These are phyloP conservation scores for Sclerotinia borealis DNA, from an alignment of 2,329 filamentous ascomycete genomes.

Conservation along the genomic window DNA sequence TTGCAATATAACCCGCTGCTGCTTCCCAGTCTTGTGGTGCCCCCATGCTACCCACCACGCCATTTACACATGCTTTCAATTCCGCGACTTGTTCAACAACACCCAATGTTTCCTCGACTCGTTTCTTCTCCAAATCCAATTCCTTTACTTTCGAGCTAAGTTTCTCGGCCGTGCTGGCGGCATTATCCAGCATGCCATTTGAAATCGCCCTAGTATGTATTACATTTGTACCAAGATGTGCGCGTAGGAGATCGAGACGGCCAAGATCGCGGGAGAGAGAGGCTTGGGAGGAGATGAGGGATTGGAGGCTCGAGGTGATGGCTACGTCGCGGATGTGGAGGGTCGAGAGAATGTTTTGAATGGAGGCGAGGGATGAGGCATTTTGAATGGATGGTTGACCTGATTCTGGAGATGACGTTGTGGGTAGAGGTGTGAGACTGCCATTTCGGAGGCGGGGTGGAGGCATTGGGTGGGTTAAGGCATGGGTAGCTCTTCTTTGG, in stretches of 20 bases:
- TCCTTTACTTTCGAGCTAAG: constrained; percentile 82
- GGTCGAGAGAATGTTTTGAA: constrained; percentile 68
- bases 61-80: constrained; percentile 92
- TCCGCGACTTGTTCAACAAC: constrained; percentile 96
- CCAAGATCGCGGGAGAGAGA: constrained; percentile 82
- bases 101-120: constrained; percentile 81
- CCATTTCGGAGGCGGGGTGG: constrained; percentile 33
- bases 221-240: constrained; percentile 79
- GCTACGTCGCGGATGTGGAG: constrained; percentile 70
- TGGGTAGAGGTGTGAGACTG: constrained; percentile 18
- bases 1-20: constrained; percentile 80
- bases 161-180: constrained; percentile 76
- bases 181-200: constrained; percentile 83
- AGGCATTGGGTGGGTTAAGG: constrained; percentile 32
- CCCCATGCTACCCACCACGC: constrained; percentile 93
- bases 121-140: constrained; percentile 84
- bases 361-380: constrained; percentile 69
- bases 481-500: constrained; percentile 25
- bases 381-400: constrained; percentile 47
- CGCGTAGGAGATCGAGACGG: constrained; percentile 82
- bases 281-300: constrained; percentile 73
- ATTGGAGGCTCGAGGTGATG: constrained; percentile 68
- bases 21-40: constrained; percentile 98
- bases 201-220: constrained; percentile 77
- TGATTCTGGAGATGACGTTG: constrained; percentile 15